Base-by-base conservation (phyloP, 345 rosid genomes). In the Bruguiera gymnorhiza region DNA sequence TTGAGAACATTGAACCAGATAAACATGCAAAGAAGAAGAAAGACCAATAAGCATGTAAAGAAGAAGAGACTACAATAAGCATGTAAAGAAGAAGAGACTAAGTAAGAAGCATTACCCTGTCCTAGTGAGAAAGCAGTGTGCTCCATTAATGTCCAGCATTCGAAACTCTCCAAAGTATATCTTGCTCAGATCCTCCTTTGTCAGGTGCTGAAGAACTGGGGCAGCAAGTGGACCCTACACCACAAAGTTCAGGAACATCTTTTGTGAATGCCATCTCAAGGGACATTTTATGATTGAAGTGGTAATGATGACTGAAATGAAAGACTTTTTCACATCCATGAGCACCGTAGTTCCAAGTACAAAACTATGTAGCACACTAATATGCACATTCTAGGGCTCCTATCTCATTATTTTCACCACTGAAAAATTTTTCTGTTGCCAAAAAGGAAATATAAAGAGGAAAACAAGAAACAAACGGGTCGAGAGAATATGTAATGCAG, bases 221-320 rank as follows among this genome's bases (percentile, higher is more conserved):
- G 90, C 97, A 64, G 97, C 90, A 84, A 96, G 91, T 75, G 99
- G 99, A 72, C 98, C 98, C 99, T 90, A 74, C 61, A 81, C 7
- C 39, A 51, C 32, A 74, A 53, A 75, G 73, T 31, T 52, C 10
- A 65, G 32, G 32, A 61, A 59, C 68, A 23, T 6, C 27, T 56
- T 1, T 24, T 21, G 23, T 23, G 18, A 23, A 31, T 74, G 19
- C 39, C 60, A 23, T 34, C 24, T 16, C 20, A 31, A 50, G 46
- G 57, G 68, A 32, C 15, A 39, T 55, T 57, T 10, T 27, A 39
- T 19, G 48, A 39, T 39, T 39, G 3, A 39, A 39, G 48, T 39
- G 48, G 48, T 39, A 39, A 39, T 39, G 48, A 10, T 39, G 3
- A 39, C 48, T 39, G 48, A 11, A 39, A 39, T 2, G 36, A 39